Conservation (phyloP, 176 grass and related monocot genomes). For the Carex pumila region DNA sequence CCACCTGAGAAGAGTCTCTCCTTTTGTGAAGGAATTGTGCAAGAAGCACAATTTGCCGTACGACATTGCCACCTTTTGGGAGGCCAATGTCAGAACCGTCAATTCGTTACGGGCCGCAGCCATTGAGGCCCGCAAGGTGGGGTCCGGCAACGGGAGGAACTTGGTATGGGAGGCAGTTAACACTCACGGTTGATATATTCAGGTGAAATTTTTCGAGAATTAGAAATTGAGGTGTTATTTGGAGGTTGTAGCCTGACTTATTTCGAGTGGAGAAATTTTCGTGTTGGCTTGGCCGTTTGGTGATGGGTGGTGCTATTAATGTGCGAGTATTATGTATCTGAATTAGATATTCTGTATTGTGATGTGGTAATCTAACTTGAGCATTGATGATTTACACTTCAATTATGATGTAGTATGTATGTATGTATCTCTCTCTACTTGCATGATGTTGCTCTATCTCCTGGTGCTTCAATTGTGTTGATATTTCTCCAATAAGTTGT, state of each 20-base stretch:
- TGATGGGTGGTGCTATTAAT: conserved; percentile 1
- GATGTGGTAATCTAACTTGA: not conserved
- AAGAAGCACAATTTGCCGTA: conserved; percentile 81
- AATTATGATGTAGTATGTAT: not conserved
- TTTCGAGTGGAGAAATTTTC: conserved; percentile 5
- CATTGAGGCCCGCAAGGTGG: conserved; percentile 53
- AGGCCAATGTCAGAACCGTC: conserved; percentile 53
- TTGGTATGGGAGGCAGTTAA: conserved; percentile 91
- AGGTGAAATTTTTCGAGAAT: not conserved
- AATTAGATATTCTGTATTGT: conserved; percentile 15
- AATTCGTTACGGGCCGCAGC: conserved; percentile 65
- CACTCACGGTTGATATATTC: conserved; percentile 52
- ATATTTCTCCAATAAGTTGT: not conserved
- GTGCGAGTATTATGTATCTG: not conserved
- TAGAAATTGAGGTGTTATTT: not conserved
- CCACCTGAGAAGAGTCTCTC: conserved; percentile 53
- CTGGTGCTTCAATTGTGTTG: not conserved
- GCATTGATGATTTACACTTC: not conserved
- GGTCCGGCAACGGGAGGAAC: conserved; percentile 27
- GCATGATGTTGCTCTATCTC: not conserved
- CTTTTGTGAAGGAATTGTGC: conserved; percentile 69
- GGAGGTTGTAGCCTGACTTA: not conserved
- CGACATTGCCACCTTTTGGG: conserved; percentile 54
- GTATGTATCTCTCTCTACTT: not conserved
- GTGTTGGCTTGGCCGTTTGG: not conserved